Evolutionary conservation across 2,329 filamentous ascomycete species (phyloP), one percentile per base, ranked within the genome.

Genomic region (Thielaviopsis musarum): DNA sequence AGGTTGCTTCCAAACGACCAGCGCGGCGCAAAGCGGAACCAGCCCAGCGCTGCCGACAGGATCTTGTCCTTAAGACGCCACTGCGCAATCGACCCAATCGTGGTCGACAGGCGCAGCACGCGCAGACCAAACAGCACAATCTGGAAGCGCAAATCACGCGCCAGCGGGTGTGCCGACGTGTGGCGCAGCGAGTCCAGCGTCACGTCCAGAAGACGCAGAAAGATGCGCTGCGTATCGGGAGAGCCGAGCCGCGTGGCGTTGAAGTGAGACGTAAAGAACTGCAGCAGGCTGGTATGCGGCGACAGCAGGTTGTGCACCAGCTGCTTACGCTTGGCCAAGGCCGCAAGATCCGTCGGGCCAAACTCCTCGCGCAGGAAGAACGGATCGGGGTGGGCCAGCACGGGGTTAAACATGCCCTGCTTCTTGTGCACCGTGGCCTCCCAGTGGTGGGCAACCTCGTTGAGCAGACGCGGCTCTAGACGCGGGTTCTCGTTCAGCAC

Each of bases 1-100:
- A 88, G 81, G 68, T 96, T 98, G 66, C 91, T 93, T 60, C 93
- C 93, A 70, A 93, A 97, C 0, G 93, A 95, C 91, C 93, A 98
- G 64, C 83, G 82, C 15, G 91, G 88, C 5, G 88, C 75, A 64
- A 84, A 81, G 48, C 78, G 81, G 71, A 98, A 99, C 94, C 94
- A 98, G 62, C 80, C 83, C 34, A 99, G 75, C 15, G 83, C 91
- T 30, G 89, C 90, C 5, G 89, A 91, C 45, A 99, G 71, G 57
- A 95, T 84, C 64, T 88, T 83, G 67, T 97, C 91, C 69, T 95
- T 96, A 45, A 97, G 75, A 61, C 85, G 83, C 84, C 87, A 93
- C 66, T 86, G 83, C 6, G 84, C 80, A 28, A 80, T 70, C 19
- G 75, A 69, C n/a, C 76, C 77, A 24, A 84, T 77, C 51, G 82